These are phyloP conservation scores for Blastobotrys buckinghamii DNA, from an alignment of 1,139 yeast genomes.

Conservation along the genomic window DNA sequence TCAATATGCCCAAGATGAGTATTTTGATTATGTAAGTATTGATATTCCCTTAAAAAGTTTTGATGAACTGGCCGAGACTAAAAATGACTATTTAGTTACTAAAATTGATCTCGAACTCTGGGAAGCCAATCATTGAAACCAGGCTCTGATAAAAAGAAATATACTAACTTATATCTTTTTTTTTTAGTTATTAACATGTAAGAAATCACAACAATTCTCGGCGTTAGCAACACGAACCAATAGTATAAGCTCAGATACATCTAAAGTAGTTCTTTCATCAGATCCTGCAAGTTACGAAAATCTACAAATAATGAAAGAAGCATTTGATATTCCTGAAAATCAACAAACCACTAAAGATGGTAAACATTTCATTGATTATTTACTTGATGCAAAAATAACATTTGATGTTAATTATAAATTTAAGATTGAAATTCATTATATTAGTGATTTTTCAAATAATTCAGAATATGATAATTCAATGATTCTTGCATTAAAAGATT, in stretches of 20 bases:
- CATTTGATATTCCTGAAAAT: no score
- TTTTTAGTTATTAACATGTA: background rate
- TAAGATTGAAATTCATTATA: slow-evolving; percentile 10
- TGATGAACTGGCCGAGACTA: no score
- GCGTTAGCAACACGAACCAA: background rate
- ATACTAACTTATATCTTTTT: no score
- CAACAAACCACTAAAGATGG: slow-evolving; percentile 17
- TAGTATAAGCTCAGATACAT: background rate
- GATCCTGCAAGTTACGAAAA: background rate
- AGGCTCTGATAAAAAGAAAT: no score
- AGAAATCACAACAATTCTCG: background rate
- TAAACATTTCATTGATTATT: slow-evolving; percentile 27
- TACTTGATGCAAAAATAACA: slow-evolving; percentile 32
- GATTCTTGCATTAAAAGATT: background rate
- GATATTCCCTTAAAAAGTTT: no score
- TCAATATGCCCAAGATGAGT: slow-evolving; percentile 40
- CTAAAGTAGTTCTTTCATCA: background rate
- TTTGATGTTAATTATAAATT: slow-evolving; percentile 38
- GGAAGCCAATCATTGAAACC: no score
- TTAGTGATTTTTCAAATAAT: background rate
- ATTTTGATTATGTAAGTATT: slow-evolving; percentile 39
- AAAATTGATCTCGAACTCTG: no score
- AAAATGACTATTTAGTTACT: no score
- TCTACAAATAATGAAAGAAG: background rate
- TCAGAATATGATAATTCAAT: background rate